These are phyloP conservation scores for Hexamita inflata DNA, from an alignment of 208 protist genomes.

Conservation along the genomic window DNA sequence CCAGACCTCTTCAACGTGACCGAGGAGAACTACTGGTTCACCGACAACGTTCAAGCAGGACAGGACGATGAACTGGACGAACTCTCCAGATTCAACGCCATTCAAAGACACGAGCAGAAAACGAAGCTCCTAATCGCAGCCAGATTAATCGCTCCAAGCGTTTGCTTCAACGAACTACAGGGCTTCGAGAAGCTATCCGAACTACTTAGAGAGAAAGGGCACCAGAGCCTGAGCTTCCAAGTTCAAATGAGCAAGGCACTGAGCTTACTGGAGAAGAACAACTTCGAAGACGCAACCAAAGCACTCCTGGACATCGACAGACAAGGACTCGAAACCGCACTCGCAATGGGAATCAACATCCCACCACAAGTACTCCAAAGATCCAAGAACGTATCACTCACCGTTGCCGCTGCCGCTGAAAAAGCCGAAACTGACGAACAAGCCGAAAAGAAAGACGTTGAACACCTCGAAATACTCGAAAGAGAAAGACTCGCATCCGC, in stretches of 20 bases:
- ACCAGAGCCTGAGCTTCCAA: neutral
- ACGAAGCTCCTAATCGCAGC: neutral
- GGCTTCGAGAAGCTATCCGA: neutral
- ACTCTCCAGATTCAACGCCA: neutral
- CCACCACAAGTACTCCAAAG: neutral
- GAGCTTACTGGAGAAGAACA: conserved; percentile 3
- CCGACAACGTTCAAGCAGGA: too few relatives aligned
- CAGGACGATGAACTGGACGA: conserved; percentile 22
- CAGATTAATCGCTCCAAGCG: neutral
- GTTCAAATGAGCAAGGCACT: conserved; percentile 20
- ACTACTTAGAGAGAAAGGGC: conserved; percentile 12
- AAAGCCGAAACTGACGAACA: conserved; percentile 1
- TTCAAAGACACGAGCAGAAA: neutral
- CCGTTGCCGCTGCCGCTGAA: neutral
- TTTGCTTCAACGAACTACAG: neutral
- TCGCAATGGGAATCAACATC: conserved; percentile 17
- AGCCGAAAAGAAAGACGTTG: too few relatives aligned
- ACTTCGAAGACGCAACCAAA: conserved; percentile 16
- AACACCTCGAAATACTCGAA: too few relatives aligned
- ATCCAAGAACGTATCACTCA: conserved; percentile 1
- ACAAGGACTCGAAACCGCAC: neutral
- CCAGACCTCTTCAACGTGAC: neutral
- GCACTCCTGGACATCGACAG: neutral
- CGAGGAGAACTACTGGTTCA: neutral
- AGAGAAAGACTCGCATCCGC: neutral